Base-by-base conservation (phyloP, 495 filamentous ascomycete species). In the Penicillium egyptiacum region DNA sequence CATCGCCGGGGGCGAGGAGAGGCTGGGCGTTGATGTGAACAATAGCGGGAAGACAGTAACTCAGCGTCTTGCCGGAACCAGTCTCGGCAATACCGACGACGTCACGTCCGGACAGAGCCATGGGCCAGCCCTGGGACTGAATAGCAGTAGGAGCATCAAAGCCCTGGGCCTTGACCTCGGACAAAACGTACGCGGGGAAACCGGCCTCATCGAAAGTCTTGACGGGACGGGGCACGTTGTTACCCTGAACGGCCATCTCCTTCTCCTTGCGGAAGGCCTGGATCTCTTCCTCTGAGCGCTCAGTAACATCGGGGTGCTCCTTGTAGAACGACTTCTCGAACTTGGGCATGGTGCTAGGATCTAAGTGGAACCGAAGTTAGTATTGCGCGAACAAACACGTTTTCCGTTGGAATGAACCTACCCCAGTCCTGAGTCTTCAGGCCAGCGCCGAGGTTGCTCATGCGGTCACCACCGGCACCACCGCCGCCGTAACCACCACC, bases 261-360 rank as follows among this genome's bases (percentile, higher is more conserved):
- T 92, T 83, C 59, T 87, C 81, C 70, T 82, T 83, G 64, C 95
- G 88, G 80, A 94, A 98, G 28, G 86, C 89, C 41, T 90, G 87
- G 40, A 98, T 87, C 53, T 97, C 92, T 41, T 82, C 84, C 40
- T 83, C 72, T 14, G 90, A 85, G 65, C 94, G 92, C 58, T 69
- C 75, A 51, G 84, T 71, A 28, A 98, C 94, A 56, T 83, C 81
- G 5, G 86, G 82, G 66, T 93, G 85, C 75, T 98, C 94, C 75
- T 96, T 95, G 81, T 98, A 98, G 81, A 98, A 98, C 25, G 89
- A 91, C 78, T 98, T 98, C 70, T 98, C 94, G 73, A 98, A 98
- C 75, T 97, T 97, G 60, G 94, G 92, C 22, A 98, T 68, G 23
- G 86, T 76, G 70, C 72, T 76, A 17, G 92, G 65, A 74, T 98